Evolutionary conservation across 257 asterid species (phyloP), one percentile per base, ranked within the genome.

Genomic region (Capsicum baccatum): DNA sequence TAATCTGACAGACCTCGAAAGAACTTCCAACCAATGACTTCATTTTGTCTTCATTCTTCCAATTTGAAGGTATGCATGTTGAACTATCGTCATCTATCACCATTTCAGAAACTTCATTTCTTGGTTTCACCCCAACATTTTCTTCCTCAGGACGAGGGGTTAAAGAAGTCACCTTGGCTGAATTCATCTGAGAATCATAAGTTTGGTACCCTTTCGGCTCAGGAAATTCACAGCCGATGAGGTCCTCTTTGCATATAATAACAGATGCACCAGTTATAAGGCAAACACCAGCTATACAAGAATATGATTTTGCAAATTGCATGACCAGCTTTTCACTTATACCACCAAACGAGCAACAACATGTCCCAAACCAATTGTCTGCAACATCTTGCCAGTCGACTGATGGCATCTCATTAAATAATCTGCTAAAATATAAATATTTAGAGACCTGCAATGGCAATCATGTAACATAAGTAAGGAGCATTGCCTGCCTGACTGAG

Each of bases 291-390:
- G 98, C 86, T 47, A 89, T 86, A 89, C 94, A 94, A 66, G 87
- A 82, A 86, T 92, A 93, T 19, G 97, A 92, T 86, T 92, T 90
- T 8, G 92, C 96, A 83, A 90, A 96, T 55, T 83, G 85, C 3
- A 88, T 85, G 58, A 94, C 98, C 87, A 96, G 88, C 92, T 91
- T 93, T 88, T 93, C 99, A 86, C 95, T 91, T 33, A 89, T 88
- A 67, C 97, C 98, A 83, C 98, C 99, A 84, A 96, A 96, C 42
- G 98, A 90, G 89, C 97, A 96, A 89, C 99, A 96, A 80, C 99
- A 96, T 85, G 92, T 87, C 84, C 99, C 99, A 89, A 96, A 96
- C 99, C 99, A 96, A 88, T 94, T 96, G 86, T 94, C 99, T 70
- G 99, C 98, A n/a, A 82, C 90, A 54, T 96, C 99, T 88, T 91